phyloP scores from a whole-genome alignment of 2,329 filamentous ascomycete species.

The Cladosporium halotolerans region DNA sequence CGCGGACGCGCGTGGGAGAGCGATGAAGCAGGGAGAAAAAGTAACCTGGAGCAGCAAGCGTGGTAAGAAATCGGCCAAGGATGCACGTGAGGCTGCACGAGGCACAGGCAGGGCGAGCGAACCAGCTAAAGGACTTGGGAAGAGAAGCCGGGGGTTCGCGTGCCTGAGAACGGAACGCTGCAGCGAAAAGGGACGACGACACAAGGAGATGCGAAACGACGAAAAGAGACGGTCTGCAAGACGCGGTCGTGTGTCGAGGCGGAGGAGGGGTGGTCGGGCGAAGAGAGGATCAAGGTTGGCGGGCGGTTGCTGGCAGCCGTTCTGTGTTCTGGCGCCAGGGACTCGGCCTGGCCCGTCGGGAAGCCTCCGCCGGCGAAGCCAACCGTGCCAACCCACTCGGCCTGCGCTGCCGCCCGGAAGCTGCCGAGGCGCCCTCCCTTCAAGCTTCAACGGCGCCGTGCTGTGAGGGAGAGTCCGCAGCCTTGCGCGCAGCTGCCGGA shows the following conservation, averaged over 20 bases:
- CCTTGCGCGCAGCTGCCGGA: too few species aligned
- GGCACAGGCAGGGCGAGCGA: conserved; percentile 2
- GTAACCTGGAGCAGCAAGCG: too few species aligned
- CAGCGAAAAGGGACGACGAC: conserved; percentile 1
- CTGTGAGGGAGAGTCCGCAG: too few species aligned
- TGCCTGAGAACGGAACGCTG: conserved; percentile 3
- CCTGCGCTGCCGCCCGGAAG: too few species aligned
- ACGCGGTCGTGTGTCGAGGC: not conserved
- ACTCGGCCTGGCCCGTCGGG: too few species aligned
- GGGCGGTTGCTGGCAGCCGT: not conserved
- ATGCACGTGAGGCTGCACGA: not conserved
- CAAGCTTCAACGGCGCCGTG: too few species aligned
- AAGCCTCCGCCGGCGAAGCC: too few species aligned
- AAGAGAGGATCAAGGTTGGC: not conserved
- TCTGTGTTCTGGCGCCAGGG: not conserved
- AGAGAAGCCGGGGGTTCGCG: not conserved
- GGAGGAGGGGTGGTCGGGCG: not conserved
- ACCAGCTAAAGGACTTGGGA: conserved; percentile 3
- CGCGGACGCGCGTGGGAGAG: not conserved
- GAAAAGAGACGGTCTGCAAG: not conserved
- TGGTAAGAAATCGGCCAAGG: not conserved
- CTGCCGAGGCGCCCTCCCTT: too few species aligned
- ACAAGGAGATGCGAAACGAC: conserved; percentile 11
- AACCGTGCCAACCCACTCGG: too few species aligned
- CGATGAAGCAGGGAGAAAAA: too few species aligned